Evolutionary conservation across 2,329 filamentous ascomycete genomes (phyloP).

Genomic region (Arachnomyces sp.): DNA sequence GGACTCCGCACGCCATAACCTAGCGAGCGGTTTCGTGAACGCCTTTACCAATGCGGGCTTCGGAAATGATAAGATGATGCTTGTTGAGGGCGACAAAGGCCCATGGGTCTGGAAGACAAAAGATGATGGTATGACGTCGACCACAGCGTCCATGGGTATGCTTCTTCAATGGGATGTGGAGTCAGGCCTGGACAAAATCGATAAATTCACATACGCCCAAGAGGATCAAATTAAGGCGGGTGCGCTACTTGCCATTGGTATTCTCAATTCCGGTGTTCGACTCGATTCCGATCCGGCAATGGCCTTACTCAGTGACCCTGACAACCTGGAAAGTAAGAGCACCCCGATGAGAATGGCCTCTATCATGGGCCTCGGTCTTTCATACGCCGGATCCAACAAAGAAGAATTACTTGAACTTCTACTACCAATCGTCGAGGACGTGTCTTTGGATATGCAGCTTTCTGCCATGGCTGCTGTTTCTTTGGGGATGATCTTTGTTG

Average conservation of each 20-base stretch:
- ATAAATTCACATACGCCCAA: constrained; percentile 80
- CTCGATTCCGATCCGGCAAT: constrained; percentile 85
- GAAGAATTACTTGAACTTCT: constrained; percentile 79
- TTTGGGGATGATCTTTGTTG: constrained; percentile 84
- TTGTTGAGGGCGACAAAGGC: constrained; percentile 78
- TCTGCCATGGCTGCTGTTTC: constrained; percentile 93
- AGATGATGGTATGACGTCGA: constrained; percentile 94
- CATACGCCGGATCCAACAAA: constrained; percentile 91
- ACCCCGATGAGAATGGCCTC: constrained; percentile 70
- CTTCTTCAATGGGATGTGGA: constrained; percentile 92
- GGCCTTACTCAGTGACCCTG: constrained; percentile 72
- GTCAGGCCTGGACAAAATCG: constrained; percentile 82
- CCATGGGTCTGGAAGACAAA: constrained; percentile 99
- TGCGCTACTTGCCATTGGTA: constrained; percentile 85
- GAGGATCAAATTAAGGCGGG: constrained; percentile 86
- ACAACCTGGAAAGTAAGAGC: constrained; percentile 72
- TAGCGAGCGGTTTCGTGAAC: constrained; percentile 94
- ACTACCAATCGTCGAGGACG: constrained; percentile 79
- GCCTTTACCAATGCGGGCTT: constrained; percentile 95
- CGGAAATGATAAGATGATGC: constrained; percentile 95
- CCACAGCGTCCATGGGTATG: constrained; percentile 86
- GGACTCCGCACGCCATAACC: constrained; percentile 90
- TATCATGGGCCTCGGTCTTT: constrained; percentile 92
- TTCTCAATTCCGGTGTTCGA: constrained; percentile 87
- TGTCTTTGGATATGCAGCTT: constrained; percentile 82